phyloP scores from a whole-genome alignment of 257 asterid species.

The Anisodus tanguticus region DNA sequence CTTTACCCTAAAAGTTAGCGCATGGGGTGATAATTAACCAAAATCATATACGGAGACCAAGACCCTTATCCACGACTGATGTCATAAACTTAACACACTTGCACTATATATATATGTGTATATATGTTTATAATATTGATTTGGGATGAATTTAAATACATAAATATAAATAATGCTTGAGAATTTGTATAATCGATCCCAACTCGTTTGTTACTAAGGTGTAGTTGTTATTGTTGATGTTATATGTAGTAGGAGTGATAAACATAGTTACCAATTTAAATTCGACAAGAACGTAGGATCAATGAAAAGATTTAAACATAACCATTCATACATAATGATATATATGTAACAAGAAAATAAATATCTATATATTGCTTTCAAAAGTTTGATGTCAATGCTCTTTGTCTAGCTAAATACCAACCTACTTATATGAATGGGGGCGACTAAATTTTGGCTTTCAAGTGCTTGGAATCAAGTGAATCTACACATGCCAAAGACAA shows the following conservation, averaged over 20 bases:
- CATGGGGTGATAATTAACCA: too few relatives aligned
- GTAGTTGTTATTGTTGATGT: not conserved
- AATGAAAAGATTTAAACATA: not conserved
- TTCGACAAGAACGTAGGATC: not conserved
- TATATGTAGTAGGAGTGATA: not conserved
- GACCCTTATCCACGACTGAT: too few relatives aligned
- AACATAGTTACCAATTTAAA: not conserved
- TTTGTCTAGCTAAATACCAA: conserved; percentile 23
- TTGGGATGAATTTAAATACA: not conserved
- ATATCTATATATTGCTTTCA: conserved; percentile 8
- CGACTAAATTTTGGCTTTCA: conserved; percentile 9
- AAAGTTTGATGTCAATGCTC: conserved; percentile 6
- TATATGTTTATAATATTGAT: too few relatives aligned
- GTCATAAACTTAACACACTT: too few relatives aligned
- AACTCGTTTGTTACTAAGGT: not conserved
- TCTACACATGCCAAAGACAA: conserved; percentile 28
- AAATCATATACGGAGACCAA: too few relatives aligned
- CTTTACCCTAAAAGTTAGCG: too few relatives aligned
- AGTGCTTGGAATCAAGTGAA: conserved; percentile 22
- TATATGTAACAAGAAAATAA: not conserved
- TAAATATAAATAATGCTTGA: not conserved
- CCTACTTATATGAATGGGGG: conserved; percentile 26
- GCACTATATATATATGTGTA: too few relatives aligned
- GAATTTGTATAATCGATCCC: not conserved
- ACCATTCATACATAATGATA: not conserved